These are phyloP conservation scores for Fusarium falciforme DNA, from an alignment of 2,329 filamentous ascomycete genomes.

Conservation along the genomic window DNA sequence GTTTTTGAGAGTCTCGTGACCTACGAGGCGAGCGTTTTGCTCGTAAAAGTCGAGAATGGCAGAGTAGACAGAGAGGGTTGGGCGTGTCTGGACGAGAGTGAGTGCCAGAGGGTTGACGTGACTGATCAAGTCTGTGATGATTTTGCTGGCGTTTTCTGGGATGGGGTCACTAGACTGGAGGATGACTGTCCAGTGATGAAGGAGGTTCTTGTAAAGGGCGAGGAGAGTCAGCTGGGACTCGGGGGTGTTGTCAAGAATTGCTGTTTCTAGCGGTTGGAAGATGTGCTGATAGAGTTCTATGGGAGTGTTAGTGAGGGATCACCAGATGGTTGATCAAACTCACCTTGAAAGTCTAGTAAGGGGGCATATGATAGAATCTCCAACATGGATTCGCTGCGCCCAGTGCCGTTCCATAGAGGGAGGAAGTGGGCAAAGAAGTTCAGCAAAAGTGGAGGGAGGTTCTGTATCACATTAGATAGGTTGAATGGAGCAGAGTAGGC, in stretches of 20 bases:
- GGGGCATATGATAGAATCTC: constrained; percentile 68
- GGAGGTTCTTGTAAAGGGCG: constrained; percentile 73
- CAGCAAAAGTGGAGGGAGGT: constrained; percentile 61
- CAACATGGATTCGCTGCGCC: constrained; percentile 65
- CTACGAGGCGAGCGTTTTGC: constrained; percentile 66
- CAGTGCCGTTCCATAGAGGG: constrained; percentile 70
- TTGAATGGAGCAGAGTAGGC: background rate
- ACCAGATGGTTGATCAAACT: no score
- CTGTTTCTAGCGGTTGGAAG: constrained; percentile 63
- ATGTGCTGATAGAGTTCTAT: constrained; percentile 63
- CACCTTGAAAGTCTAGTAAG: constrained; percentile 67
- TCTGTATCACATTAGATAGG: constrained; percentile 46
- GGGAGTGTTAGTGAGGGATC: constrained; percentile 32
- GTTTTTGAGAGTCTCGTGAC: constrained; percentile 60
- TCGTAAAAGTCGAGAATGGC: constrained; percentile 78
- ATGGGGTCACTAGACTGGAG: constrained; percentile 55
- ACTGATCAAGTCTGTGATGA: constrained; percentile 56
- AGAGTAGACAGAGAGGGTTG: constrained; percentile 59
- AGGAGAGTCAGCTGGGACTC: constrained; percentile 71
- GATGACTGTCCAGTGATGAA: constrained; percentile 68
- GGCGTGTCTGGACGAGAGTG: constrained; percentile 67
- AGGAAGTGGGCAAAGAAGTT: constrained; percentile 66
- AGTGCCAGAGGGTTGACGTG: constrained; percentile 68
- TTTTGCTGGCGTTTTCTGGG: constrained; percentile 50
- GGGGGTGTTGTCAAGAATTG: constrained; percentile 60